A percentile compares a stretch with the other conserved stretches of the same genome.
Conservation (phyloP, 352 stramenopile species). For the Aphanomyces stellatus region DNA sequence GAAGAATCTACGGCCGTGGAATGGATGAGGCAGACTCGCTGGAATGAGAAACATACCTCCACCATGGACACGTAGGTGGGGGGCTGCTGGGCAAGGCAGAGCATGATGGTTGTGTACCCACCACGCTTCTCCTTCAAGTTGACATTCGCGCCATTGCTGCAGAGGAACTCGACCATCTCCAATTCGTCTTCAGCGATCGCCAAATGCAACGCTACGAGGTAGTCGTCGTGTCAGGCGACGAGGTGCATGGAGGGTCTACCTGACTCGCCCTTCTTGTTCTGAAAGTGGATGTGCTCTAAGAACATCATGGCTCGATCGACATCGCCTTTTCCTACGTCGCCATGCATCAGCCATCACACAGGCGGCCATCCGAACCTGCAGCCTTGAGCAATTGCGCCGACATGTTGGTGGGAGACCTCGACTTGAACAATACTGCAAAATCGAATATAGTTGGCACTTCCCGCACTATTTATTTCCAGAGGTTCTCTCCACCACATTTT, state of each 20-base stretch:
- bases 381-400: conserved; percentile 29
- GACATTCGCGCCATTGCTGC: conserved; percentile 53
- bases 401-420: neutral
- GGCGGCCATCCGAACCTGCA: conserved; percentile 15
- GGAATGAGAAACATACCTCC: neutral
- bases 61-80: conserved; percentile 57
- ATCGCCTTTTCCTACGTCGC: conserved; percentile 48
- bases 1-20: conserved; percentile 28
- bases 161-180: conserved; percentile 59
- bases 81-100: conserved; percentile 59
- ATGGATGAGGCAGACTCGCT: neutral
- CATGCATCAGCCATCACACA: neutral
- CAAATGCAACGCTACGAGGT: conserved; percentile 47
- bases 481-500: too few species aligned
- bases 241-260: conserved; percentile 24
- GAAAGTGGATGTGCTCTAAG: conserved; percentile 50
- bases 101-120: conserved; percentile 66
- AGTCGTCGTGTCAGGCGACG: neutral
- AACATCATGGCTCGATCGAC: conserved; percentile 64
- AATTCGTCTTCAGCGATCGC: conserved; percentile 63
- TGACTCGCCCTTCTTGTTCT: conserved; percentile 80
- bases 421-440: neutral
- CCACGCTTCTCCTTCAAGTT: conserved; percentile 73
- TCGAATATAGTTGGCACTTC: too few species aligned
- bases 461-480: neutral